phyloP scores from a whole-genome alignment of 2,329 filamentous ascomycete genomes.

The Eurotiales sp. region DNA sequence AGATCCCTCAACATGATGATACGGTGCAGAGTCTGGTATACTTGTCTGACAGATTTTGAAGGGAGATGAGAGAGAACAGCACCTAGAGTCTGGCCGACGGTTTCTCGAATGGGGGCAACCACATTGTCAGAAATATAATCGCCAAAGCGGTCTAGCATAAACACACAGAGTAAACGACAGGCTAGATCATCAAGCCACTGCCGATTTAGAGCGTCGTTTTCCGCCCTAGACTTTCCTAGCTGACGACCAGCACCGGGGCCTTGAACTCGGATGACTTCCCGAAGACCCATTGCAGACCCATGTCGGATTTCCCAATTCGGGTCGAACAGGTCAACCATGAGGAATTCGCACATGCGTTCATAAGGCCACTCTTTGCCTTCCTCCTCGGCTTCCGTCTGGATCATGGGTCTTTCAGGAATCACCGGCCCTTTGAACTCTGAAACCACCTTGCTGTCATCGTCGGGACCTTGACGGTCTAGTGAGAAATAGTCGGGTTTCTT shows the following conservation, averaged over 20 bases:
- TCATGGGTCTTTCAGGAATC: slow-evolving; percentile 77
- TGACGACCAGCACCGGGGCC: slow-evolving; percentile 80
- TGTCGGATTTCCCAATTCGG: slow-evolving; percentile 92
- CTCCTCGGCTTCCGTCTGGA: slow-evolving; percentile 72
- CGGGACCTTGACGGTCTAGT: slow-evolving; percentile 72
- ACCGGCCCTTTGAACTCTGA: slow-evolving; percentile 89
- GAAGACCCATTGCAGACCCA: slow-evolving; percentile 89
- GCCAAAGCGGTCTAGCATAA: slow-evolving; percentile 96
- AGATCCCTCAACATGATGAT: slow-evolving; percentile 91
- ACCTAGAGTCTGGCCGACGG: slow-evolving; percentile 88
- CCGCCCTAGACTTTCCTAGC: slow-evolving; percentile 62
- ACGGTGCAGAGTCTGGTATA: slow-evolving; percentile 78
- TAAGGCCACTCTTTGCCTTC: slow-evolving; percentile 89
- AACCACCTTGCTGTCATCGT: slow-evolving; percentile 89
- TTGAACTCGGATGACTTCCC: slow-evolving; percentile 89
- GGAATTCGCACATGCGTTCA: slow-evolving; percentile 87
- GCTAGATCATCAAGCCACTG: slow-evolving; percentile 90
- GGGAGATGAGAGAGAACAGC: slow-evolving; percentile 83
- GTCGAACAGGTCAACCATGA: slow-evolving; percentile 92
- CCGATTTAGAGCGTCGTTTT: slow-evolving; percentile 78
- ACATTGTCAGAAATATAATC: slow-evolving; percentile 98
- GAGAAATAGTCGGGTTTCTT: slow-evolving; percentile 83
- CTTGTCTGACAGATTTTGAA: slow-evolving; percentile 71
- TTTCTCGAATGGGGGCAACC: slow-evolving; percentile 92
- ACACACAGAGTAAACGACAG: slow-evolving; percentile 89